A percentile compares a stretch with the other conserved stretches of the same genome.
Conservation (phyloP, 2,329 filamentous ascomycete genomes). For the Paramyrothecium sp. region DNA sequence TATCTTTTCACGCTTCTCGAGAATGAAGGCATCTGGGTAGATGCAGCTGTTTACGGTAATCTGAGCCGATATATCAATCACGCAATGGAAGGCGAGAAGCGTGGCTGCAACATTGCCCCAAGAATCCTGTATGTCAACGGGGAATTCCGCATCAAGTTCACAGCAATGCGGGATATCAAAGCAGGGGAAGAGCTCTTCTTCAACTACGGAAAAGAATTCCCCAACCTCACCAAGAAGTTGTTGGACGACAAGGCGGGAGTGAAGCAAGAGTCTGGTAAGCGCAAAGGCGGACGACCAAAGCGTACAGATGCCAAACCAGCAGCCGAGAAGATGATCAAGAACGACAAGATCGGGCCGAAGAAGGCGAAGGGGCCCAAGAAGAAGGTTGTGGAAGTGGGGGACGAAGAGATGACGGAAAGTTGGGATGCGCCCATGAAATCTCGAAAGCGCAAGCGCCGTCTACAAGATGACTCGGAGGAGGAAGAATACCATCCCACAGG, state of each 20-base stretch:
- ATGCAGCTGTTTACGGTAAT: slow-evolving; percentile 75
- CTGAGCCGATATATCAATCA: slow-evolving; percentile 85
- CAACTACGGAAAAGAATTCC: slow-evolving; percentile 72
- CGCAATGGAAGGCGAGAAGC: slow-evolving; percentile 49
- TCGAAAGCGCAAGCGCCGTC: slow-evolving; percentile 26
- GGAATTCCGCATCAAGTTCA: slow-evolving; percentile 74
- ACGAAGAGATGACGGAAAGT: slow-evolving; percentile 14
- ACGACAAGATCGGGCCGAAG: slow-evolving; percentile 10
- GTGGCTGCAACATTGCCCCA: slow-evolving; percentile 61
- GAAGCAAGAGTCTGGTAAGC: slow-evolving; percentile 21
- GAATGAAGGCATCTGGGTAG: slow-evolving; percentile 64
- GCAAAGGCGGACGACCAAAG: slow-evolving; percentile 15
- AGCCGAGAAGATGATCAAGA: slow-evolving; percentile 10
- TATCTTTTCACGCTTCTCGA: slow-evolving; percentile 63
- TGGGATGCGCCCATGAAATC: slow-evolving; percentile 9
- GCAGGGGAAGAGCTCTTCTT: slow-evolving; percentile 79
- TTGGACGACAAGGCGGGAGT: slow-evolving; percentile 34
- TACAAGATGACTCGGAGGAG: slow-evolving; percentile 23
- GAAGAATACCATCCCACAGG: slow-evolving; percentile 25
- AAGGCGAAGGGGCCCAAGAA: slow-evolving; percentile 19
- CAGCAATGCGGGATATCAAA: slow-evolving; percentile 63
- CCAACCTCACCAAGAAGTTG: slow-evolving; percentile 51
- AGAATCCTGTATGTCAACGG: slow-evolving; percentile 72
- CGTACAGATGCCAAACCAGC: slow-evolving; percentile 8
- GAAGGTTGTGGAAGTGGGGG: slow-evolving; percentile 13